A percentile compares a stretch with the other conserved stretches of the same genome.
Evolutionary conservation across 1,139 yeast genomes (phyloP).

Genomic region (Nakaseomyces glabratus): DNA sequence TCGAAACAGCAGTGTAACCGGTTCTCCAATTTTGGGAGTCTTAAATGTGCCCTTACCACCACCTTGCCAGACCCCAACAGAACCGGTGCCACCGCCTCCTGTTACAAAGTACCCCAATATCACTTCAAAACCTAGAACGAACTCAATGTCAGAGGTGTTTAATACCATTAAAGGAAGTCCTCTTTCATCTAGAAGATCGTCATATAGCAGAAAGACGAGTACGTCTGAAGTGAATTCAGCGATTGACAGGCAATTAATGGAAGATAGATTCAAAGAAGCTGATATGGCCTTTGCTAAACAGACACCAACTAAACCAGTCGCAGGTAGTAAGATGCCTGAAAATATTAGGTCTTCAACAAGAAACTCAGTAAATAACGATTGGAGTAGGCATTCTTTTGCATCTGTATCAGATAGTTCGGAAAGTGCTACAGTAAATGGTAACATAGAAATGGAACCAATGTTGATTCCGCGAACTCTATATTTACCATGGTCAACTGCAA

Average conservation of each 20-base stretch:
- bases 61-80: constrained; percentile 26
- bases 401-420: constrained; percentile 22
- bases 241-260: constrained; percentile 17
- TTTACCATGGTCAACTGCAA: constrained; percentile 53
- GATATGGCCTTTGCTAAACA: constrained; percentile 6
- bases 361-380: constrained; percentile 10
- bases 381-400: constrained; percentile 18
- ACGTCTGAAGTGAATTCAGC: constrained; percentile 15
- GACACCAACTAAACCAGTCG: not conserved
- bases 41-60: constrained; percentile 39
- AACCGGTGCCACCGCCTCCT: constrained; percentile 20
- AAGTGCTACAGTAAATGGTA: constrained; percentile 11
- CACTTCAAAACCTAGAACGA: constrained; percentile 10
- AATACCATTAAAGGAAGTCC: constrained; percentile 23
- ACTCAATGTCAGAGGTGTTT: constrained; percentile 14
- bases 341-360: constrained; percentile 1
- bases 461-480: constrained; percentile 59
- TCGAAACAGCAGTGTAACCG: constrained; percentile 10
- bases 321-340: constrained; percentile 2
- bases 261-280: constrained; percentile 10
- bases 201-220: constrained; percentile 13
- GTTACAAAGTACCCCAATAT: constrained; percentile 5
- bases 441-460: constrained; percentile 42
- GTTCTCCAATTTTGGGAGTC: constrained; percentile 21
- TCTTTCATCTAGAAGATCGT: constrained; percentile 24